A percentile compares a stretch with the other conserved stretches of the same genome.
Evolutionary conservation across 176 grass and related monocot genomes (phyloP).

Genomic region (barley (Hordeum vulgare)): DNA sequence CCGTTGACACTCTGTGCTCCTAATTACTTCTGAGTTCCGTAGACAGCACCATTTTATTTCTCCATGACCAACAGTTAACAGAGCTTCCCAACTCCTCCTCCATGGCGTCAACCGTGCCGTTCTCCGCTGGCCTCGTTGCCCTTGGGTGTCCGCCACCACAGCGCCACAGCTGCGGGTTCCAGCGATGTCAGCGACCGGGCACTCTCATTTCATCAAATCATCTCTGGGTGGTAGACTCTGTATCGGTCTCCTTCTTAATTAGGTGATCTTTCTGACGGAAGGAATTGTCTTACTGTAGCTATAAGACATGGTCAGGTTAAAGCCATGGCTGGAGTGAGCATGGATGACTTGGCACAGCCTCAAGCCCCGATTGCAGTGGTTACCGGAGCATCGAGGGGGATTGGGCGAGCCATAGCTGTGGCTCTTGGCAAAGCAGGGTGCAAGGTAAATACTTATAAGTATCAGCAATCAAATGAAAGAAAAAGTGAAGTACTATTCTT

Average conservation of each 20-base stretch:
- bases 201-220: neutral
- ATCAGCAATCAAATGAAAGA: neutral
- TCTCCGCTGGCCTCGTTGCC: neutral
- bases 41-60: neutral
- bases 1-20: neutral
- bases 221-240: neutral
- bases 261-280: neutral
- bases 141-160: neutral
- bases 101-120: constrained; percentile 12
- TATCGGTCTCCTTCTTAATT: neutral
- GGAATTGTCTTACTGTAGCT: neutral
- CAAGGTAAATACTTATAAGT: constrained; percentile 44
- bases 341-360: constrained; percentile 2
- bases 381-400: constrained; percentile 75
- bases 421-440: constrained; percentile 75
- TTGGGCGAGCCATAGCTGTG: constrained; percentile 70
- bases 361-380: constrained; percentile 33
- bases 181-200: neutral
- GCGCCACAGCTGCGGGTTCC: neutral
- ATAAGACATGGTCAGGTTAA: neutral
- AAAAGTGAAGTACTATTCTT: neutral
- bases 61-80: neutral
- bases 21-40: neutral
- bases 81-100: neutral
- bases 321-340: neutral